Evolutionary conservation across 768 basidiomycete genomes (phyloP), one percentile per base, ranked within the genome.

Genomic region (Exsudoporus frostii): DNA sequence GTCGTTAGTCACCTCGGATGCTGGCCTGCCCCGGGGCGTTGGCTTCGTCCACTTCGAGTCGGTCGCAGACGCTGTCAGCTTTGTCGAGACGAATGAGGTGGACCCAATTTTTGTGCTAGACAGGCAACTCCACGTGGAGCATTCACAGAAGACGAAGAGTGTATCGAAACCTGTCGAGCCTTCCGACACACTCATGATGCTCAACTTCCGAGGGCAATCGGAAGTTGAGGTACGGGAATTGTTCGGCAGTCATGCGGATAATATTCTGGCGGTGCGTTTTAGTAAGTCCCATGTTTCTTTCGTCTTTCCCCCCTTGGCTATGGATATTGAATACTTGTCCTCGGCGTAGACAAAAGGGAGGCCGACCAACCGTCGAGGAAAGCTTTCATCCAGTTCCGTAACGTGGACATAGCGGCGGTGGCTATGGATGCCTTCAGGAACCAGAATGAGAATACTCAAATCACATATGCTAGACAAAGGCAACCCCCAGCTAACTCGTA

Each of bases 311-410:
- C 32, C 15, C 5, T 14, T 37, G 41, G 19, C 30, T 17, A 13
- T 42, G 4, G 27, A 11, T 48, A 22, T 52, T 54, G 14, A 53
- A 2, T 19, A 20, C 1, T 8, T 17, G 13, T 29, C 19, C 37
- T 44, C 43, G 77, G 72, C 73, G 55, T 73, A 70, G 64, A 48
- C 54, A 62, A 67, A 54, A 65, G 51, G n/a, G 54, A 67, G 22
- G 72, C 65, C 0, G 71, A 73, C 25, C 61, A 60, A 15, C 51
- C 53, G 10, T 62, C 51, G n/a, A 66, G 68, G 7, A 67, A 58
- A 4, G 82, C 78, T 24, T 86, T 84, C 68, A 63, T 87, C 50
- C 75, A 82, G 54, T 85, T 87, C 64, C 68, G 56, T 43, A 59
- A 65, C 50, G 65, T 74, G 44, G 70, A 78, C n/a, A 52, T 65